Base-by-base conservation (phyloP, 176 grass and related monocot species). In the Microstegium vimineum region DNA sequence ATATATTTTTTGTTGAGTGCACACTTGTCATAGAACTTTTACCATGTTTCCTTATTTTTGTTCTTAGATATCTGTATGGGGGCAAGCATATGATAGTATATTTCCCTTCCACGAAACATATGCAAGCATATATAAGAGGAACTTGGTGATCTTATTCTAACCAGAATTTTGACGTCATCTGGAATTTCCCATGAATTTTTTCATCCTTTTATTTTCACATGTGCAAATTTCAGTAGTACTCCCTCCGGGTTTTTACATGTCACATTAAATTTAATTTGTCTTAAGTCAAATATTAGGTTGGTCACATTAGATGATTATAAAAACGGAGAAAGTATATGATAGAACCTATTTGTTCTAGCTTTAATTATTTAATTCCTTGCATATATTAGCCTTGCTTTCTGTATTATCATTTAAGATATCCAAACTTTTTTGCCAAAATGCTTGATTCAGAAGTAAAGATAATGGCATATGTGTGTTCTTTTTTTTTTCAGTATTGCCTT, bases 81-180 rank as follows among this genome's bases (percentile, higher is more conserved):
- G n/a, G 62, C 10, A 41, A 63, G 10, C 82, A 77, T 82, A 85
- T 30, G 87, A 67, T 90, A 82, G 57, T 38, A 68, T 74, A 31
- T 30, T 30, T 11, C 1, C 0, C 45, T 37, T 38, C 28, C 35
- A 71, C 34, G 51, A 76, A 71, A 18, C 20, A 0, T 56, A 14
- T 20, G 31, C 22, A 51, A 59, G 30, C 3, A 45, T 0, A 46
- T n/a, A 16, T 6, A 74, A 20, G 13, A 69, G 20, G 35, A 69
- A 66, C 0, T 22, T 73, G n/a, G n/a, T n/a, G 27, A 20, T 54
- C 0, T n/a, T 45, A 49, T 40, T 76, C 41, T 43, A 12, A 56
- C 54, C 35, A 5, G 0, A 45, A 35, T 26, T 11, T 73, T 28
- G 20, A 22, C 62, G 1, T 70, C 35, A 63, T 23, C 32, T 77